phyloP scores from a whole-genome alignment of 805 yeast genomes.

The Ogataea pignaliae region DNA sequence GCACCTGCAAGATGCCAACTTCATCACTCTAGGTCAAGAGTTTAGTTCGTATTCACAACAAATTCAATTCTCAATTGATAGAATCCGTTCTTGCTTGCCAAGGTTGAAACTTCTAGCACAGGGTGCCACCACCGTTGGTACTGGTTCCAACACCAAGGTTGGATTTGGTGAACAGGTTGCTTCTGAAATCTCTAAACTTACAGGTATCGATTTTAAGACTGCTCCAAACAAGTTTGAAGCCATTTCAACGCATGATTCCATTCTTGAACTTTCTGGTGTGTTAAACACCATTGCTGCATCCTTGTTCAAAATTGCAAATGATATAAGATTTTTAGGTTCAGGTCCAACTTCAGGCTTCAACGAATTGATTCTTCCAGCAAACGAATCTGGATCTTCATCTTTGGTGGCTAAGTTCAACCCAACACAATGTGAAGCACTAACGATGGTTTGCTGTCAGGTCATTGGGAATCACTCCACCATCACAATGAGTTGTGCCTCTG shows the following conservation, averaged over 20 bases:
- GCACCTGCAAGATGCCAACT: conserved; percentile 97
- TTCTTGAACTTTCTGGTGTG: conserved; percentile 95
- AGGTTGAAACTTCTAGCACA: conserved; percentile 81
- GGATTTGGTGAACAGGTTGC: conserved; percentile 88
- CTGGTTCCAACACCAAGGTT: conserved; percentile 87
- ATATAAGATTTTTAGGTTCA: conserved; percentile 93
- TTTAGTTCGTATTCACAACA: conserved; percentile 94
- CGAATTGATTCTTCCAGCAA: conserved; percentile 88
- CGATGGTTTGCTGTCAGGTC: conserved; percentile 96
- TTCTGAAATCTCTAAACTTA: conserved; percentile 71
- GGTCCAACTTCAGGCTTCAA: conserved; percentile 99
- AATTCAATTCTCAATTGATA: conserved; percentile 77
- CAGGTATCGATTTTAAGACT: conserved; percentile 82
- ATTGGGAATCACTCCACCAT: conserved; percentile 93
- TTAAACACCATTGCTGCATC: conserved; percentile 91
- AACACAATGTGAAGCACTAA: conserved; percentile 95
- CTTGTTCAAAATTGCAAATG: conserved; percentile 92
- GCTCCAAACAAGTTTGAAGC: conserved; percentile 99
- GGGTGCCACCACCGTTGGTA: conserved; percentile 99
- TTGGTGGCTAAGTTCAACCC: conserved; percentile 99
- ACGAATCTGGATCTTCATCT: conserved; percentile 97
- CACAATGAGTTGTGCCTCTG: conserved; percentile 96
- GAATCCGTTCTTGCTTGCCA: conserved; percentile 72
- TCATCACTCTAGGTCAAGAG: conserved; percentile 94
- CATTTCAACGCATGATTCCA: conserved; percentile 95